Base-by-base conservation (phyloP, 2,329 filamentous ascomycete species). In the Stylonectria norvegica region DNA sequence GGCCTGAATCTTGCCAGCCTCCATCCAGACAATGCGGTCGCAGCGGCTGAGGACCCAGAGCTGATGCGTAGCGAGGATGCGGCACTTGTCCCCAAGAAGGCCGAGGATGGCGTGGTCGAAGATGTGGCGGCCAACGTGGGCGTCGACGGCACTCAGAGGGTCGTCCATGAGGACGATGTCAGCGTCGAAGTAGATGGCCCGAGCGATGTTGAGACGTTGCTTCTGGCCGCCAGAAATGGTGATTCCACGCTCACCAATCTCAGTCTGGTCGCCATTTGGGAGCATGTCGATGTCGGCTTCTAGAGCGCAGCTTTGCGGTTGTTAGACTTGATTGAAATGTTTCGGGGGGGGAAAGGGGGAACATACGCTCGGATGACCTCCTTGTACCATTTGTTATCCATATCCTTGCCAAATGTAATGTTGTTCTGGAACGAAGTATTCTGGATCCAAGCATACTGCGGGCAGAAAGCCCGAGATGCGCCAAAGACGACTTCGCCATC, bases 381-480 rank as follows among this genome's bases (percentile, higher is more conserved):
- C 31, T 84, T 76, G 58, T 95, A 95, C 90, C 91, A 95, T 3
- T 70, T 68, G 42, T 75, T 75, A 37, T 95, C 75, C 66, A 85
- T 78, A 0, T 81, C 77, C 52, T 89, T 91, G 9, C 91, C 91
- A 57, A 97, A 97, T 0, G 89, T 66, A 43, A 98, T 95, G 57
- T 98, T 98, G 22, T 95, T 81, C 47, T 81, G 82, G 4, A 97
- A 78, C 1, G 85, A 87, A 0, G 89, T 76, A 57, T 97, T 97
- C 60, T 97, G 91, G 34, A 98, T 95, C 93, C 93, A 98, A 0
- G 93, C 88, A 58, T 95, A 95, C 60, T 98, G 91, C 0, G 91
- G 91, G 51, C 93, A 97, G 56, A 95, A 96, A 0, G 91, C 88
- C 47, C 90, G 76, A 3, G 81, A 83, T 0, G 88, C 88, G 28